A percentile compares a stretch with the other conserved stretches of the same genome.
Evolutionary conservation across 768 basidiomycete species (phyloP).

Genomic region (Mycena belliarum): DNA sequence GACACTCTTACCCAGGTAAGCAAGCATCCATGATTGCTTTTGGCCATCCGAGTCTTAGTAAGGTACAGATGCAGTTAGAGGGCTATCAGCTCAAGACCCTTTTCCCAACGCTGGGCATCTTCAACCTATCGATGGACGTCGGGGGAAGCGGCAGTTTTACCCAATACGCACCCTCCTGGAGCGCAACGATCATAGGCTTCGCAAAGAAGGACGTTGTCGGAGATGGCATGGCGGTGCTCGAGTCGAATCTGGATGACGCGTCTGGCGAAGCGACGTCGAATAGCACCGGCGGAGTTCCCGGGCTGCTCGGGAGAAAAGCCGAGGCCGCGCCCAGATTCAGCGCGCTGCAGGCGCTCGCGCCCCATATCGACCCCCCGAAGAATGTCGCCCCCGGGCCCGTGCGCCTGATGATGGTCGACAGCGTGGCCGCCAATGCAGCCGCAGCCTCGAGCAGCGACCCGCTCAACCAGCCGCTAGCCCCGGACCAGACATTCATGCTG

Average conservation of each 20-base stretch:
- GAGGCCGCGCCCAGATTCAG: not conserved
- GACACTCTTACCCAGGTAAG: not conserved
- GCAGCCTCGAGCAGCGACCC: not conserved
- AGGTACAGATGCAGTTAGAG: not conserved
- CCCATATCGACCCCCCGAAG: not conserved
- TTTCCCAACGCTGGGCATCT: not conserved
- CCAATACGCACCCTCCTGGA: not conserved
- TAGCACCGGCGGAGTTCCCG: too few species aligned
- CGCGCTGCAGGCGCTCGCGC: not conserved
- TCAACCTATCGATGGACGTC: slow-evolving; percentile 2
- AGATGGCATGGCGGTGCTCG: not conserved
- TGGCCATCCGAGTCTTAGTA: too few species aligned
- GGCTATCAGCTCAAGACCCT: not conserved
- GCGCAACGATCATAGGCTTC: not conserved
- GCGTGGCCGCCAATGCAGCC: too few species aligned
- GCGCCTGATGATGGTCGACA: not conserved
- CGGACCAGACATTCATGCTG: not conserved
- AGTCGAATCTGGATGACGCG: not conserved
- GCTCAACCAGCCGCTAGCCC: not conserved
- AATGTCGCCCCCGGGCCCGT: not conserved
- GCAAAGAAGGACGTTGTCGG: not conserved
- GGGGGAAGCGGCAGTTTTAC: not conserved
- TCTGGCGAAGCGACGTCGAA: not conserved
- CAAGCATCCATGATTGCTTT: not conserved
- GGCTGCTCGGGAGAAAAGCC: not conserved